Percentiles rank a stretch among this genome's conserved stretches.
These are phyloP conservation scores for Candida taoyuanica DNA, from an alignment of 805 yeast genomes.

Conservation along the genomic window DNA sequence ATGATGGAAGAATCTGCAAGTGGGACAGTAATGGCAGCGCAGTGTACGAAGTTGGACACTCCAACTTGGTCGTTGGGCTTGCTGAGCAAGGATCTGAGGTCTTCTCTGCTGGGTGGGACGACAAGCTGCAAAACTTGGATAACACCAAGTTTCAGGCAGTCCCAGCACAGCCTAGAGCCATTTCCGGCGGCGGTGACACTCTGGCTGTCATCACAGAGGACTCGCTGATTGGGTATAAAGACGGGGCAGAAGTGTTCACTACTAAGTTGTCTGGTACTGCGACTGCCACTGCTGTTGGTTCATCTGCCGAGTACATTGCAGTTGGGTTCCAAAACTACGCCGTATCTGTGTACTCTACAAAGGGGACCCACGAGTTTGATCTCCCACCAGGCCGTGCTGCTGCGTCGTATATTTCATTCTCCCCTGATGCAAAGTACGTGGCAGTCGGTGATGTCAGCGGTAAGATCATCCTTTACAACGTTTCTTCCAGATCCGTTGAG, in stretches of 20 bases:
- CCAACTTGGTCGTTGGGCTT: constrained; percentile 60
- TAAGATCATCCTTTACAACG: constrained; percentile 69
- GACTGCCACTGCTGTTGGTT: constrained; percentile 43
- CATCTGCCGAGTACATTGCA: constrained; percentile 40
- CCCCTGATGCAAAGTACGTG: constrained; percentile 61
- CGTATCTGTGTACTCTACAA: constrained; percentile 36
- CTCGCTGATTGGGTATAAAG: constrained; percentile 30
- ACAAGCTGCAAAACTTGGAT: constrained; percentile 45
- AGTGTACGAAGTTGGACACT: constrained; percentile 42
- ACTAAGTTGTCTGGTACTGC: constrained; percentile 35
- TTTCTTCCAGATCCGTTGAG: constrained; percentile 47
- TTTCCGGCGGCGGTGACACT: constrained; percentile 33
- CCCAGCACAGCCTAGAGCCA: constrained; percentile 47
- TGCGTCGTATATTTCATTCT: constrained; percentile 59
- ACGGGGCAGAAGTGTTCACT: constrained; percentile 29
- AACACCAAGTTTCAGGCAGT: constrained; percentile 30
- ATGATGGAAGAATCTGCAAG: constrained; percentile 67
- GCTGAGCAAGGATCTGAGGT: constrained; percentile 30
- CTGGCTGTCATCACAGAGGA: constrained; percentile 39
- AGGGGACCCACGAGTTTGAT: constrained; percentile 23
- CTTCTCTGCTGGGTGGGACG: constrained; percentile 86
- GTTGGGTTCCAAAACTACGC: constrained; percentile 42
- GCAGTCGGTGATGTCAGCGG: constrained; percentile 90
- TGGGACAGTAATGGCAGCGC: constrained; percentile 49
- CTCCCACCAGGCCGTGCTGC: constrained; percentile 51